Base-by-base conservation (phyloP, 495 filamentous ascomycete species). In the Penicillium canariense region DNA sequence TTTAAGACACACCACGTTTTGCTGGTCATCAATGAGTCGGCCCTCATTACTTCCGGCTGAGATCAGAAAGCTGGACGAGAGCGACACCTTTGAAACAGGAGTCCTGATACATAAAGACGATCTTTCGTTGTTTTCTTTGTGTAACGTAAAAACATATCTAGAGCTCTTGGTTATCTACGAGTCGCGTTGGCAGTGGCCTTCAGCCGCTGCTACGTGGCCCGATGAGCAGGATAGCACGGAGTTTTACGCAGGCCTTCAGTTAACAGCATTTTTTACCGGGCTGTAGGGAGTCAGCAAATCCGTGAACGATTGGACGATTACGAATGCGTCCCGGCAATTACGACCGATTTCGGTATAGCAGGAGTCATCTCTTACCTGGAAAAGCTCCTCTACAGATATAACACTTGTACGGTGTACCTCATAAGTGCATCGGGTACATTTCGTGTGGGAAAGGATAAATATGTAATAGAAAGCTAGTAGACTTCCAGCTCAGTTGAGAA, bases 391-490 rank as follows among this genome's bases (percentile, higher is more conserved):
- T 55, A 66, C 42, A 56, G 61, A 8, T 69, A 65, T 39, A 61
- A 70, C 18, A 59, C 50, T 12, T 63, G 15, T 20, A 53, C 64
- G 27, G n/a, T n/a, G n/a, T 23, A 42, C 38, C 2, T 56, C 49
- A 40, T 27, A 54, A 18, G 63, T 61, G 17, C 50, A 54, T 6
- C 45, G 61, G 17, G 60, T 70, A 22, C 53, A 67, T 57, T 58
- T 72, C 27, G 56, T 74, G 6, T 72, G 60, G 63, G 43, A 71
- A 52, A n/a, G n/a, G n/a, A n/a, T n/a, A n/a, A n/a, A n/a, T n/a
- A n/a, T n/a, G n/a, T n/a, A n/a, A n/a, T n/a, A n/a, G n/a, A n/a
- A n/a, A n/a, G n/a, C n/a, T n/a, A n/a, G n/a, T n/a, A n/a, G n/a
- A n/a, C n/a, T n/a, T n/a, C n/a, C n/a, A n/a, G n/a, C n/a, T n/a